Conservation (phyloP, 148 eudicot species). For the Fagopyrum tataricum region DNA sequence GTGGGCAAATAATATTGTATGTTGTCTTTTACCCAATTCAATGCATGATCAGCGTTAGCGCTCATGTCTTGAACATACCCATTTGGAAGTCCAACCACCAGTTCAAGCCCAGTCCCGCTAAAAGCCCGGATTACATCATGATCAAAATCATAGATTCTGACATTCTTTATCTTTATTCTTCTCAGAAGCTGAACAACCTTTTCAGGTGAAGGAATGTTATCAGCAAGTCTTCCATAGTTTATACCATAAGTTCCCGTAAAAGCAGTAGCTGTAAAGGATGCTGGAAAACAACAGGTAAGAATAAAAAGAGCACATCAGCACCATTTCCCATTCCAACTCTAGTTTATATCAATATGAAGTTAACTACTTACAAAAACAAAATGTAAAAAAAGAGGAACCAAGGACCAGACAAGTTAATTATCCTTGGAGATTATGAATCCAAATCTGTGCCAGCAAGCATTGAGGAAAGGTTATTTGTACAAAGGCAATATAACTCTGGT, state of each 20-base stretch:
- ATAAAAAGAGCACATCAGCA: neutral
- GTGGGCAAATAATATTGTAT: slow-evolving; percentile 42
- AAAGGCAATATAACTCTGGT: too few species aligned
- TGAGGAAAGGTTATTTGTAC: neutral
- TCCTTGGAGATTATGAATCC: neutral
- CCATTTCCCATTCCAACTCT: too few species aligned
- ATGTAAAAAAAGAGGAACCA: neutral
- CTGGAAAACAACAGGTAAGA: slow-evolving; percentile 20
- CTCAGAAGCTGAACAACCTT: slow-evolving; percentile 47
- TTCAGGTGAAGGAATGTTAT: slow-evolving; percentile 61
- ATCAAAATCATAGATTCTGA: slow-evolving; percentile 54
- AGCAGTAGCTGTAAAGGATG: slow-evolving; percentile 18
- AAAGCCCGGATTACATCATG: slow-evolving; percentile 62
- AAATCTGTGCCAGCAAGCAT: neutral
- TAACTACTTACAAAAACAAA: neutral
- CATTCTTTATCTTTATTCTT: slow-evolving; percentile 58
- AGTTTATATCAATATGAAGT: neutral
- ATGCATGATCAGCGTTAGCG: slow-evolving; percentile 42
- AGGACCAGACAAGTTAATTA: neutral
- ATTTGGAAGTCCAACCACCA: slow-evolving; percentile 66
- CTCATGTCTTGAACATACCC: slow-evolving; percentile 46
- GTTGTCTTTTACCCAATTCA: slow-evolving; percentile 61
- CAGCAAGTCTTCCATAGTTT: slow-evolving; percentile 69
- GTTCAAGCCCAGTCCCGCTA: slow-evolving; percentile 60
- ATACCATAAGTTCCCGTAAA: slow-evolving; percentile 65